Base-by-base conservation (phyloP, 106 monocot genomes). In the Dioscorea zingiberensis region DNA sequence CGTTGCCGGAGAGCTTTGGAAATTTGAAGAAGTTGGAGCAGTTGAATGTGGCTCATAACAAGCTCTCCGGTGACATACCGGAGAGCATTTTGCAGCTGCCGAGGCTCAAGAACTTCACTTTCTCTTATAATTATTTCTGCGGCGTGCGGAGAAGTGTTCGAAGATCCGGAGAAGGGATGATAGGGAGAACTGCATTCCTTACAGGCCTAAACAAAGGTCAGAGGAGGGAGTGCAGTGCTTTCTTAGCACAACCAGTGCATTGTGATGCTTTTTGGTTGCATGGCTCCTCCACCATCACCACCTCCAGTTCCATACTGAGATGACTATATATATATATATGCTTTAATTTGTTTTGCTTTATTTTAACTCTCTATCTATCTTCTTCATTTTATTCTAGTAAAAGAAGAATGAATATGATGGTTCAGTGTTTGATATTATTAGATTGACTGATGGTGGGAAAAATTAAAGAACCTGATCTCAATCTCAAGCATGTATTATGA, bases 31-130 rank as follows among this genome's bases (percentile, higher is more conserved):
- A 61, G 13, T 63, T 92, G 58, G 79, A 92, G 74, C 76, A 80
- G 84, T 71, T 89, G 32, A 71, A 89, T 65, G 73, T 89, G 1
- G 85, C 89, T n/a, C 79, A 85, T 55, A 93, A 88, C 70, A 18
- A 21, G 58, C 60, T 93, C 27, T 54, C 65, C 25, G 93, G 93
- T 10, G 77, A 75, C 21, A 80, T 93, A 27, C 93, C 85, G 16
- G 77, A 63, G 44, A 27, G 47, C 23, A 62, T 93, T 16, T 93
- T 88, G 55, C 66, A 73, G 68, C 70, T 88, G 66, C 85, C 85
- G 11, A 63, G 58, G 61, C 58, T 93, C 67, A 78, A 80, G 64
- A 88, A 88, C 30, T 88, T 93, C 71, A 88, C 85, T 11, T 88
- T 69, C 55, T 77, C 88, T 2, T 72, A 80, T 28, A 93, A 93